phyloP scores from a whole-genome alignment of 768 basidiomycete species.

The Auricularia cornea region DNA sequence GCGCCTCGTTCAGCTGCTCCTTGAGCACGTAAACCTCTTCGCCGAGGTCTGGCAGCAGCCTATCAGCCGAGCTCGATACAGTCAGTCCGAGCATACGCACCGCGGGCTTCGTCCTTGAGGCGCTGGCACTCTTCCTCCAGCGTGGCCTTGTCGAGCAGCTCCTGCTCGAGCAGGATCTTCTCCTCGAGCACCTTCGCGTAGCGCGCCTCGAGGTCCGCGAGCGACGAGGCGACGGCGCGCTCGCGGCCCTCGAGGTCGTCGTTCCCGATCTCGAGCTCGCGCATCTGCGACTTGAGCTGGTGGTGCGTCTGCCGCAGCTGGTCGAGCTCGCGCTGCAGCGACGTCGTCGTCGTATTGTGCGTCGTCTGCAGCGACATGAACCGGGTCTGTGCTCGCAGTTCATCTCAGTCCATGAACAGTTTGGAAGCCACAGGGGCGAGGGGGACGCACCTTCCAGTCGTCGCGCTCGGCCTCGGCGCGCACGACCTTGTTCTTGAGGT shows the following conservation, averaged over 20 bases:
- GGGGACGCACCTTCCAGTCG: slow-evolving; percentile 80
- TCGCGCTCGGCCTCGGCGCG: slow-evolving; percentile 71
- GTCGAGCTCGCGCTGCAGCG: slow-evolving; percentile 88
- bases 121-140: slow-evolving; percentile 89
- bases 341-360: slow-evolving; percentile 84
- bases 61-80: no score
- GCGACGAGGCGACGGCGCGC: slow-evolving; percentile 71
- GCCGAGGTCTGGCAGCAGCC: slow-evolving; percentile 54
- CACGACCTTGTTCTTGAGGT: slow-evolving; percentile 62
- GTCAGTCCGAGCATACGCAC: slow-evolving; percentile 33
- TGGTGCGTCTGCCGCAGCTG: slow-evolving; percentile 68
- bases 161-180: slow-evolving; percentile 95
- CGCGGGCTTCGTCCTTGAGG: slow-evolving; percentile 86
- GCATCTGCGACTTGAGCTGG: slow-evolving; percentile 59
- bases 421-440: no score
- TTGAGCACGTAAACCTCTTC: slow-evolving; percentile 77
- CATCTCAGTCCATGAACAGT: no score
- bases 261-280: slow-evolving; percentile 94
- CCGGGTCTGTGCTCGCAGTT: no score
- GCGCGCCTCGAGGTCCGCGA: slow-evolving; percentile 79
- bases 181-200: slow-evolving; percentile 90
- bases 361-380: slow-evolving; percentile 83
- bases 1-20: slow-evolving; percentile 52
- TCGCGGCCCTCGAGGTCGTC: slow-evolving; percentile 96
- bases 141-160: slow-evolving; percentile 81